Percentiles rank a stretch among this genome's conserved stretches.
These are phyloP conservation scores for Yamadazyma nakazawae DNA, from an alignment of 805 yeast genomes.

Conservation along the genomic window DNA sequence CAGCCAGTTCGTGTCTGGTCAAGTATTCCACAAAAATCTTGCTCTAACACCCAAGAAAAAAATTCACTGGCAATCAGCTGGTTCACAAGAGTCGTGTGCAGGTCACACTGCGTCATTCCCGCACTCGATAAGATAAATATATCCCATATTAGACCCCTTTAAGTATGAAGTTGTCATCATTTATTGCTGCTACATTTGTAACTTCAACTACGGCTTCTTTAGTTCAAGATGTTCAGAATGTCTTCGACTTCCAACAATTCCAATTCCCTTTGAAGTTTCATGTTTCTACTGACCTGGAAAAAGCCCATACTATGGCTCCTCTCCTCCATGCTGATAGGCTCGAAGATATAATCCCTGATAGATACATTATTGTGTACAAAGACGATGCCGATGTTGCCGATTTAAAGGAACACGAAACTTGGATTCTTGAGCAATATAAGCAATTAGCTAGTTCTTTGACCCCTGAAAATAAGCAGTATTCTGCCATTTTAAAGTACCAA, in stretches of 20 bases:
- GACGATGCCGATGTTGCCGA: constrained; percentile 51
- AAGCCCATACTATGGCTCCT: constrained; percentile 7
- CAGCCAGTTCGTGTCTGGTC: no score
- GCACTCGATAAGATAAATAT: constrained; percentile 1
- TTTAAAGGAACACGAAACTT: constrained; percentile 57
- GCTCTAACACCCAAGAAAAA: no score
- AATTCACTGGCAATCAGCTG: no score
- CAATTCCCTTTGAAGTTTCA: constrained; percentile 5
- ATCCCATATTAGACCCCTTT: not conserved
- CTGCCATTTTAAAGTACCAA: constrained; percentile 11
- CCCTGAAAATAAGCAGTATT: not conserved
- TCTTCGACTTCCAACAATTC: constrained; percentile 4
- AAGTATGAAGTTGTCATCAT: constrained; percentile 3
- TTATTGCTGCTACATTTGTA: not conserved
- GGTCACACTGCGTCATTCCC: not conserved
- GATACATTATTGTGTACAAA: constrained; percentile 83
- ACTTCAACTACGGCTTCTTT: not conserved
- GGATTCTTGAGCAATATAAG: constrained; percentile 45
- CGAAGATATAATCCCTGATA: constrained; percentile 51
- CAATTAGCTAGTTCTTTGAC: constrained; percentile 4
- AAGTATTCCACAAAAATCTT: no score
- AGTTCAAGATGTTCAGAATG: constrained; percentile 3
- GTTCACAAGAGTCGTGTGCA: not conserved
- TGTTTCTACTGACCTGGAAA: not conserved
- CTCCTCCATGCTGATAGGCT: constrained; percentile 11